Conservation (phyloP, 306 rosid species). For the Sechiopsis laciniata region DNA sequence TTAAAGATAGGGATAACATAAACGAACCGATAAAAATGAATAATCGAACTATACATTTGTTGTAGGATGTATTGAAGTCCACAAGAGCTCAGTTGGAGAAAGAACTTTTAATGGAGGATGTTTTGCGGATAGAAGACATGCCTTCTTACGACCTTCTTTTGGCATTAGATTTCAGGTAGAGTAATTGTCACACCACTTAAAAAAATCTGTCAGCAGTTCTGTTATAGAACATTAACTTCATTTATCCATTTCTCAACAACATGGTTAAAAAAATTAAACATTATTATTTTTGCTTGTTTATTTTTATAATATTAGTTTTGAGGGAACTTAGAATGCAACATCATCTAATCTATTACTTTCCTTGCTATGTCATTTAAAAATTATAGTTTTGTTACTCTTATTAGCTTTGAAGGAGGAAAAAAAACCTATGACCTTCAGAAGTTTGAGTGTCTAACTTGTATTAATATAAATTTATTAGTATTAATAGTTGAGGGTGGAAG, state of each 20-base stretch:
- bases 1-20: background rate
- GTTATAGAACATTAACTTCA: background rate
- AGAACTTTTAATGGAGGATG: conserved; percentile 75
- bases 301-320: background rate
- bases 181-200: background rate
- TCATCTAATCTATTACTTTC: too few relatives aligned
- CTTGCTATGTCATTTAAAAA: too few relatives aligned
- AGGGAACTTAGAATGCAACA: background rate
- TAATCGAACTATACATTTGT: conserved; percentile 14
- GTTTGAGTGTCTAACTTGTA: background rate
- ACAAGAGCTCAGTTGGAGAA: conserved; percentile 68
- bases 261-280: too few relatives aligned
- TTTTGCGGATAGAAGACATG: conserved; percentile 78
- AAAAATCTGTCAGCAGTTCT: background rate
- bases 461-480: background rate
- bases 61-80: conserved; percentile 63
- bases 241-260: background rate
- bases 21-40: background rate
- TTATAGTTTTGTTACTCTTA: too few relatives aligned
- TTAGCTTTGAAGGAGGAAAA: background rate
- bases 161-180: conserved; percentile 10
- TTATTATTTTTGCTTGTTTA: background rate
- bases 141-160: conserved; percentile 69
- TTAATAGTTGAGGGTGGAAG: too few relatives aligned
- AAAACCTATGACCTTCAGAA: background rate